These are phyloP conservation scores for Trametes hirsuta DNA, from an alignment of 1,284 basidiomycete species.

Conservation along the genomic window DNA sequence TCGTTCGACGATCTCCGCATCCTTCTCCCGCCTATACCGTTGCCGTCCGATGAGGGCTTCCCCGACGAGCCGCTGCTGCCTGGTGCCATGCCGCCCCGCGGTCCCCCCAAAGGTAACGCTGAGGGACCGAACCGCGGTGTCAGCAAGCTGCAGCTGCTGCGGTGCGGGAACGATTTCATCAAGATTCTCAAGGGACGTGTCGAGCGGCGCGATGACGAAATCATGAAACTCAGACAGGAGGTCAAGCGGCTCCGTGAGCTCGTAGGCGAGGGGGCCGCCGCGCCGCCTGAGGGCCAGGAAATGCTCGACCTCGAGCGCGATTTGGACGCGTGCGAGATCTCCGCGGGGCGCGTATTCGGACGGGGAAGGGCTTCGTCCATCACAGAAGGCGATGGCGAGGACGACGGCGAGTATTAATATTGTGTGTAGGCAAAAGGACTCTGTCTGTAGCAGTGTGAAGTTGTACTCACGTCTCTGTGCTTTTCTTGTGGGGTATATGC, in stretches of 20 bases:
- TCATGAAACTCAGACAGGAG: constrained; percentile 71
- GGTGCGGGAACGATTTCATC: constrained; percentile 64
- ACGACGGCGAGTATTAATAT: constrained; percentile 28
- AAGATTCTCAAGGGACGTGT: constrained; percentile 71
- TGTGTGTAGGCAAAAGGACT: not conserved
- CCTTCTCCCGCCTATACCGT: constrained; percentile 86
- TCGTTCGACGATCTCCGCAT: constrained; percentile 94
- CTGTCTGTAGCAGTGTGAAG: not conserved
- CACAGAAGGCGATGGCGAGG: constrained; percentile 37
- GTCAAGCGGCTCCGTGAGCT: constrained; percentile 60
- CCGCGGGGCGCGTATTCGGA: constrained; percentile 23
- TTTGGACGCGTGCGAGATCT: constrained; percentile 36
- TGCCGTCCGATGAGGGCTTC: constrained; percentile 70
- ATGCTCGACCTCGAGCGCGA: constrained; percentile 37
- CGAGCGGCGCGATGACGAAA: constrained; percentile 83
- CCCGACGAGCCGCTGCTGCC: constrained; percentile 71
- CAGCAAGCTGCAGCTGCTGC: constrained; percentile 89
- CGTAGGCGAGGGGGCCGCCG: constrained; percentile 29
- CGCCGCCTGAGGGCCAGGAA: constrained; percentile 28
- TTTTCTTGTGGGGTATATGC: not conserved
- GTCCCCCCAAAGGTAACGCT: constrained; percentile 82
- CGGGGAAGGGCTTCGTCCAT: constrained; percentile 20
- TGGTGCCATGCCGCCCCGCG: constrained; percentile 83
- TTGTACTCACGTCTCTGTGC: not conserved
- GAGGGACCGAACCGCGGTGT: constrained; percentile 95